phyloP scores from a whole-genome alignment of 805 yeast species.

The Metschnikowia hibisci region DNA sequence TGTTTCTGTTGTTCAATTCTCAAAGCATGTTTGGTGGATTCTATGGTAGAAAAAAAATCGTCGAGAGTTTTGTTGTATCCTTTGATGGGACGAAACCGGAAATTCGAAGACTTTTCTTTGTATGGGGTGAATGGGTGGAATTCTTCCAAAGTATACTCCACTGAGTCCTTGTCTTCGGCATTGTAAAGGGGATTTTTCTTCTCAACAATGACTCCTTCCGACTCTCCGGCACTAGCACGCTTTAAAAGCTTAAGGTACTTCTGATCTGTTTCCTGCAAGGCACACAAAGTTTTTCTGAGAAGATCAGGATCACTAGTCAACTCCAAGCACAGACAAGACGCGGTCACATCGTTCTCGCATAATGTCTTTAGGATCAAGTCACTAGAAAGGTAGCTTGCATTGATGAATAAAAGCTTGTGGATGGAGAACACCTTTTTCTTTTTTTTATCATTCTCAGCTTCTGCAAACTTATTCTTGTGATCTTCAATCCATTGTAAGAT shows the following conservation, averaged over 20 bases:
- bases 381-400: constrained; percentile 71
- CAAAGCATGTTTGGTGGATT: constrained; percentile 72
- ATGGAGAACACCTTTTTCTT: constrained; percentile 53
- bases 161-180: constrained; percentile 38
- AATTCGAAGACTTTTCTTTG: constrained; percentile 24
- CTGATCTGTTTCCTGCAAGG: constrained; percentile 46
- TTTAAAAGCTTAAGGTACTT: constrained; percentile 38
- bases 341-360: constrained; percentile 42
- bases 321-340: constrained; percentile 36
- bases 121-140: constrained; percentile 66
- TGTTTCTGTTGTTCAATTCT: constrained; percentile 72
- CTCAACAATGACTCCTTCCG: constrained; percentile 60
- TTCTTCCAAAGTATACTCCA: constrained; percentile 55
- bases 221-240: constrained; percentile 27
- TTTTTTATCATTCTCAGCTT: constrained; percentile 11
- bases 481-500: constrained; percentile 38
- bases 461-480: constrained; percentile 27
- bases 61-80: constrained; percentile 85
- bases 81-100: constrained; percentile 40
- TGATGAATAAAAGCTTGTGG: constrained; percentile 64
- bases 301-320: constrained; percentile 24
- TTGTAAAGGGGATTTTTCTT: constrained; percentile 53
- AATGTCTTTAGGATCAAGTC: constrained; percentile 68
- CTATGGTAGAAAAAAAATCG: constrained; percentile 76
- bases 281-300: constrained; percentile 30